These are phyloP conservation scores for Talaromyces islandicus DNA, from an alignment of 2,329 filamentous ascomycete species.

Conservation along the genomic window DNA sequence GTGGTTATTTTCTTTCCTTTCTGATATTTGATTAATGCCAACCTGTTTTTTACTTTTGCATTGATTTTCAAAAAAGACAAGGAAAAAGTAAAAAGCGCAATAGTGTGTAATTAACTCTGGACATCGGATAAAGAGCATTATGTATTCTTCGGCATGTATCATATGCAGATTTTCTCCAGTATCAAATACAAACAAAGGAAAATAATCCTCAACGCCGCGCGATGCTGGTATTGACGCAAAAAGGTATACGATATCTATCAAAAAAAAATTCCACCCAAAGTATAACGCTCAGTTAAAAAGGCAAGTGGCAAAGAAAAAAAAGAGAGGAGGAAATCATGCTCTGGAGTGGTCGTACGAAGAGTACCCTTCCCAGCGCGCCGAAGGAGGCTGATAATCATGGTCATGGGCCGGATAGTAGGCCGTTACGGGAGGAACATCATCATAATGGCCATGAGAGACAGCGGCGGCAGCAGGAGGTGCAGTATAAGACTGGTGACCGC, in stretches of 20 bases:
- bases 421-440: neutral
- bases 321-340: neutral
- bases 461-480: neutral
- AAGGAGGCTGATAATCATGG: neutral
- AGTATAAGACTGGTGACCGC: neutral
- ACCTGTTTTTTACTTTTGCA: neutral
- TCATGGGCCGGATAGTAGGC: neutral
- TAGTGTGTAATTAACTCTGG: neutral
- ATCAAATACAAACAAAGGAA: neutral
- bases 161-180: neutral
- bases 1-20: neutral
- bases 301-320: too few species aligned
- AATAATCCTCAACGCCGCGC: neutral
- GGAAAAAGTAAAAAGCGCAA: too few species aligned
- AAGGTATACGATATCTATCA: neutral
- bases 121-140: neutral
- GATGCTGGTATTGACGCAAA: too few species aligned
- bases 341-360: neutral
- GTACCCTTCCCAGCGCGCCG: neutral
- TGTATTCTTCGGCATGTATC: neutral
- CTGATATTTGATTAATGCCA: neutral
- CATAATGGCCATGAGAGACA: neutral
- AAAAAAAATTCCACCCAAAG: neutral
- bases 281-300: neutral
- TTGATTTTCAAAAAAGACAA: neutral